phyloP scores from a whole-genome alignment of 805 yeast genomes.

The Kazachstania africana region DNA sequence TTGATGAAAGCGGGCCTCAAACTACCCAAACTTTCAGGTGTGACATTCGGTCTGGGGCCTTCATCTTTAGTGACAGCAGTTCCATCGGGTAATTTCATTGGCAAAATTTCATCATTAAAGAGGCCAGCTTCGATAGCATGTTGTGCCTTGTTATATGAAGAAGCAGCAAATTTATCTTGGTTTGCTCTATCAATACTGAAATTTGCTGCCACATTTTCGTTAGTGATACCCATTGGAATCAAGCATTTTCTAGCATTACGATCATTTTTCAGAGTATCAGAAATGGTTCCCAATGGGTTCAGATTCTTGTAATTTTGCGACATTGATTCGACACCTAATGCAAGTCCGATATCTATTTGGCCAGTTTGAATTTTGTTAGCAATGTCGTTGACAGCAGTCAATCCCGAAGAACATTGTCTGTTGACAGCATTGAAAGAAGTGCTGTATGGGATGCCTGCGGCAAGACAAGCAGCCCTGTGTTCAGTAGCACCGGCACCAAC shows the following conservation, averaged over 20 bases:
- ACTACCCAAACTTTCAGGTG: constrained; percentile 61
- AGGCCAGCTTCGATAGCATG: constrained; percentile 55
- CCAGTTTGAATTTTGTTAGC: constrained; percentile 82
- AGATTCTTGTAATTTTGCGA: constrained; percentile 72
- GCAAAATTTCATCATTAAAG: constrained; percentile 85
- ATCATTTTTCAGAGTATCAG: constrained; percentile 35
- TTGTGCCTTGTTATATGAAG: constrained; percentile 76
- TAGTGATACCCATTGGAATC: constrained; percentile 94
- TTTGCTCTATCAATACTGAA: constrained; percentile 52
- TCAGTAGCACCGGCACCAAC: constrained; percentile 92
- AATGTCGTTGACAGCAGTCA: constrained; percentile 80
- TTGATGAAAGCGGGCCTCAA: constrained; percentile 78
- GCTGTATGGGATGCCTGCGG: constrained; percentile 79
- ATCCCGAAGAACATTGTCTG: constrained; percentile 92
- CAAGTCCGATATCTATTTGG: constrained; percentile 84
- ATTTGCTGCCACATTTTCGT: constrained; percentile 74
- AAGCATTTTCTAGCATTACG: constrained; percentile 58
- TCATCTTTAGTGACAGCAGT: constrained; percentile 55
- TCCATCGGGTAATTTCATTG: constrained; percentile 47
- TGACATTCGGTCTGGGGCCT: constrained; percentile 83
- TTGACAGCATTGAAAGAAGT: constrained; percentile 75
- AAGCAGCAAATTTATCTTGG: constrained; percentile 86
- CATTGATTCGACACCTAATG: constrained; percentile 93
- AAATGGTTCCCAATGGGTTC: constrained; percentile 51
- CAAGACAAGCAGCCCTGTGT: constrained; percentile 83